phyloP scores from a whole-genome alignment of 2,329 filamentous ascomycete species.

The Cladosporium oxysporum region DNA sequence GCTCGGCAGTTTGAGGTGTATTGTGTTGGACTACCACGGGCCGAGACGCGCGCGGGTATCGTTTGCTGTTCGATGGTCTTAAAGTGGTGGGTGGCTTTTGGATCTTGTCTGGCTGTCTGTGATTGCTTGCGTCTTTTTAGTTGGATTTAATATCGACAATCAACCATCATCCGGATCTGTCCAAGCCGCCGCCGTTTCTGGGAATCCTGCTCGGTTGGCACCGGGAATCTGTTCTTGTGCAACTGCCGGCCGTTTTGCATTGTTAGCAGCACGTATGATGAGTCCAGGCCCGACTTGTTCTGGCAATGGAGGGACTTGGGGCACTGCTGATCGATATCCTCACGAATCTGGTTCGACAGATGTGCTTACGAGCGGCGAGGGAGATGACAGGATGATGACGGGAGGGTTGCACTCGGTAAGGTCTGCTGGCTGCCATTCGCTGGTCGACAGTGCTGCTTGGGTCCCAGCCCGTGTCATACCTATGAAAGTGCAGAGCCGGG shows the following conservation, averaged over 20 bases:
- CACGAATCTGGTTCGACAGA: slow-evolving; percentile 1
- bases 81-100: not conserved
- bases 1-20: slow-evolving; percentile 20
- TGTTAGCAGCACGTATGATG: slow-evolving; percentile 7
- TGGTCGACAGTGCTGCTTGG: slow-evolving; percentile 6
- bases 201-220: slow-evolving; percentile 6
- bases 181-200: not conserved
- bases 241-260: slow-evolving; percentile 18
- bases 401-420: slow-evolving; percentile 13
- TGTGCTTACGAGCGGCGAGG: not conserved
- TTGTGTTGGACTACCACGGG: slow-evolving; percentile 12
- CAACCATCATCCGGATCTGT: slow-evolving; percentile 1
- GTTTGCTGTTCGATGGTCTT: not conserved
- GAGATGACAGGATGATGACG: slow-evolving; percentile 10
- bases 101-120: not conserved
- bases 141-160: not conserved
- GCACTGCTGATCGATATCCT: slow-evolving; percentile 1
- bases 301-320: not conserved
- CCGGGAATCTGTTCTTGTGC: not conserved
- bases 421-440: slow-evolving; percentile 15
- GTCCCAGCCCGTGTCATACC: slow-evolving; percentile 9
- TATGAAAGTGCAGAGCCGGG: slow-evolving; percentile 3
- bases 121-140: not conserved
- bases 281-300: not conserved
- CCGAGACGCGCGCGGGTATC: slow-evolving; percentile 15